Conservation (phyloP, 108 stramenopile species). For the Nitzschia sp. region DNA sequence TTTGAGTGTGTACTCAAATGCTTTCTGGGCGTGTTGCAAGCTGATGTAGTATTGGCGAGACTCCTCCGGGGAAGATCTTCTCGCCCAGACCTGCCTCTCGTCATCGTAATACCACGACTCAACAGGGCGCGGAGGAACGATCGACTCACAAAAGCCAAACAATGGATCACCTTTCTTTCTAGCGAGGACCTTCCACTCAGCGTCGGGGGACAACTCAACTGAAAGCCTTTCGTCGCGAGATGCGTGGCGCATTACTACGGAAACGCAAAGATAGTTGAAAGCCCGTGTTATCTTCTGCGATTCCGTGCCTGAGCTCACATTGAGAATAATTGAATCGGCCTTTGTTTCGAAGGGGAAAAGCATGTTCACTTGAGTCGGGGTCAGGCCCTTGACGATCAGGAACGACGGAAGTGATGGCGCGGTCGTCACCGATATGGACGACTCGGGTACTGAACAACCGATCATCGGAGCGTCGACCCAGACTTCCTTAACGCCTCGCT, state of each 20-base stretch:
- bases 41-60: slow-evolving; percentile 37
- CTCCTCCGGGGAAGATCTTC: slow-evolving; percentile 38
- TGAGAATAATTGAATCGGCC: slow-evolving; percentile 20
- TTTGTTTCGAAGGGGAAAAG: slow-evolving; percentile 31
- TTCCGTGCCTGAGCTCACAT: slow-evolving; percentile 39
- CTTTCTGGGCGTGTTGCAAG: slow-evolving; percentile 41
- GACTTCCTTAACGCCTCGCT: slow-evolving; percentile 3
- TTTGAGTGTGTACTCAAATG: slow-evolving; percentile 51
- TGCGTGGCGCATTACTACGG: slow-evolving; percentile 56
- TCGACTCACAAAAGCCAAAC: slow-evolving; percentile 50
- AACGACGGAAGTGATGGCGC: slow-evolving; percentile 15
- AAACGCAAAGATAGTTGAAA: slow-evolving; percentile 51
- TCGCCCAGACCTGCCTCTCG: slow-evolving; percentile 49
- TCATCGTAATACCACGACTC: slow-evolving; percentile 54
- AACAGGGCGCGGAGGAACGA: slow-evolving; percentile 42
- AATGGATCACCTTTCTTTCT: slow-evolving; percentile 5
- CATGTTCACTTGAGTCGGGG: slow-evolving; percentile 27
- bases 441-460: neutral
- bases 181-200: slow-evolving; percentile 38
- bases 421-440: neutral
- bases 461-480: slow-evolving; percentile 7
- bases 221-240: slow-evolving; percentile 39
- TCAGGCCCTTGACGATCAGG: slow-evolving; percentile 43
- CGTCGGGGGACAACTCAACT: slow-evolving; percentile 14
- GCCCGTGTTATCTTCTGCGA: slow-evolving; percentile 47